Evolutionary conservation across 495 filamentous ascomycete genomes (phyloP).

Genomic region (Rusavskia elegans): DNA sequence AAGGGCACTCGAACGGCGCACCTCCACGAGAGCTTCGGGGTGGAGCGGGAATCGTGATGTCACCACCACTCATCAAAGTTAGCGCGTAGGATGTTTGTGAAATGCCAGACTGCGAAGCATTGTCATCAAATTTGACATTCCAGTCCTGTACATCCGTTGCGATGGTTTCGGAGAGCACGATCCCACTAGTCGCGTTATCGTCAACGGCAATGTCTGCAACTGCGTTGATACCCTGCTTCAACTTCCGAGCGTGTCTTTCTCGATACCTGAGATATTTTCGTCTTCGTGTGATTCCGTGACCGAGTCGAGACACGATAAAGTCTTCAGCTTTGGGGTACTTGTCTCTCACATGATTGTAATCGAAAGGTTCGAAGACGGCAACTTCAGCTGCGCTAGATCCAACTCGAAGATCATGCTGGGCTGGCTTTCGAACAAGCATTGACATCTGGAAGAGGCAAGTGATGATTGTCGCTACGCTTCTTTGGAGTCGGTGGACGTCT

Average conservation of each 20-base stretch:
- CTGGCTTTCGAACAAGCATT: constrained; percentile 16
- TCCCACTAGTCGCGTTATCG: background rate
- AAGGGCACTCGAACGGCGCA: constrained; percentile 7
- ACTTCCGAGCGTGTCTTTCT: constrained; percentile 22
- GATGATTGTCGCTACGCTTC: constrained; percentile 4
- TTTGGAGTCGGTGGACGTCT: background rate
- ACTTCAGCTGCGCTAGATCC: constrained; percentile 12
- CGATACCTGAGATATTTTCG: constrained; percentile 27
- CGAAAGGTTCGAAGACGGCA: constrained; percentile 13
- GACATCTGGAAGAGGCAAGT: constrained; percentile 13
- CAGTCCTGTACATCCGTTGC: background rate
- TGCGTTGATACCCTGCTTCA: constrained; percentile 9
- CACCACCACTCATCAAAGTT: constrained; percentile 3
- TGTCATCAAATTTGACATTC: constrained; percentile 2
- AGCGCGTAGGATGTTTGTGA: constrained; percentile 6
- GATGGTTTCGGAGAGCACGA: constrained; percentile 3
- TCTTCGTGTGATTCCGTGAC: constrained; percentile 24
- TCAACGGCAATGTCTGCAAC: background rate
- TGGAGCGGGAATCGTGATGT: constrained; percentile 3
- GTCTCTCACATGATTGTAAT: constrained; percentile 15
- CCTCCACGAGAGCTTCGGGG: constrained; percentile 1
- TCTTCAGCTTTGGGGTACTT: constrained; percentile 15
- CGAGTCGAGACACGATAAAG: constrained; percentile 19
- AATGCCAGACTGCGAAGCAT: background rate
- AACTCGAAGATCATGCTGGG: constrained; percentile 18